phyloP scores from a whole-genome alignment of 805 yeast species.

The Ogataea nitratoaversa region DNA sequence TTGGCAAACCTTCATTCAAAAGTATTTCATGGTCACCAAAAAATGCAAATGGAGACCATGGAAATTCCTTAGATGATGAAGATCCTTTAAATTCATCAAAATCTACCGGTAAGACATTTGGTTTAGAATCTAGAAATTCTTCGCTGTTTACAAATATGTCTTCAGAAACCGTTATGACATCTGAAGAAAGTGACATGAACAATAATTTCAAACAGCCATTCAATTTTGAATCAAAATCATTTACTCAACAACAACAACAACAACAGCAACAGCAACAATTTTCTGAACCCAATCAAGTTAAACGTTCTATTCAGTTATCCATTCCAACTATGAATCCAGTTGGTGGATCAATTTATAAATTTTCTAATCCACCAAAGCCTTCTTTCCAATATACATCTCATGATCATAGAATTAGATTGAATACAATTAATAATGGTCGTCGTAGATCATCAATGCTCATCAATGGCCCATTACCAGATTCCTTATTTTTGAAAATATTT shows the following conservation, averaged over 20 bases:
- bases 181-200: not conserved
- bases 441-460: slow-evolving; percentile 56
- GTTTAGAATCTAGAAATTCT: slow-evolving; percentile 1
- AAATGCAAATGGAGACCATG: not conserved
- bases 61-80: slow-evolving; percentile 5
- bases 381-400: slow-evolving; percentile 52
- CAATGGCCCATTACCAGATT: slow-evolving; percentile 59
- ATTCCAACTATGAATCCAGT: slow-evolving; percentile 26
- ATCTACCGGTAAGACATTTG: not conserved
- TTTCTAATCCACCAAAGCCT: slow-evolving; percentile 15
- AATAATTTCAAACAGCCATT: not conserved
- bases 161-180: not conserved
- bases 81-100: slow-evolving; percentile 7
- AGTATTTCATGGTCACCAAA: slow-evolving; percentile 15
- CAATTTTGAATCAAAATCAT: not conserved
- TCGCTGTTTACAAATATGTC: slow-evolving; percentile 7
- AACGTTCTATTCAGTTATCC: slow-evolving; percentile 10
- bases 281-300: slow-evolving; percentile 1
- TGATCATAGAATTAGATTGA: slow-evolving; percentile 48
- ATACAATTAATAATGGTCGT: slow-evolving; percentile 37
- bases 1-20: slow-evolving; percentile 10
- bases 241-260: not conserved
- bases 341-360: slow-evolving; percentile 24
- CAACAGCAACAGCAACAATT: not conserved
- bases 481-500: slow-evolving; percentile 50